Base-by-base conservation (phyloP, 805 yeast species). In the Sugiyamaella smithiae region DNA sequence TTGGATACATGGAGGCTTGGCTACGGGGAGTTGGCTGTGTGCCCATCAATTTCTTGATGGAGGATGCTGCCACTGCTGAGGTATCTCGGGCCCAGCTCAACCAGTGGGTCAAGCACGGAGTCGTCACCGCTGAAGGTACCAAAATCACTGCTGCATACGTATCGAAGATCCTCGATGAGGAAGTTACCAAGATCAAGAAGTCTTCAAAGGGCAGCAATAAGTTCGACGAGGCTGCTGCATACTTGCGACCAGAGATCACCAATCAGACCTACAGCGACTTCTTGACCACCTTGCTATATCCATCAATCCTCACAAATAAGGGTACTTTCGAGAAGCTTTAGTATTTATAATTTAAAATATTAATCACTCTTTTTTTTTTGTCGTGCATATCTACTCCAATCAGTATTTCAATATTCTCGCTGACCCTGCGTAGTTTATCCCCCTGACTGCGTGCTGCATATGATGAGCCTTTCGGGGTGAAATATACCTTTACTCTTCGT, bases 1-100 rank as follows among this genome's bases (percentile, higher is more conserved):
- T 83, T 52, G 78, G 83, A 20, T 82, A 82, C 68, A 80, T 81
- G 70, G 87, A 81, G 69, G 86, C 86, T 29, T 82, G 87, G 87
- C 77, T 82, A 59, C 72, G 85, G 52, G 84, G 84, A 47, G 68
- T 78, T 50, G 88, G 88, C 8, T 81, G 86, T 66, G 86, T 82
- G 48, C 87, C 88, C 54, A 82, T 82, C 68, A 80, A 83, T 73
- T 80, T 74, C 67, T 71, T 82, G 67, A 82, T 82, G 88, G 88
- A 82, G 69, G 88, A 82, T 60, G 88, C 88, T 28, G 88, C 87
- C 45, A 82, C 87, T 48, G 88, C 87, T 45, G 88, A 82, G 66
- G 87, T 82, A n/a, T 81, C 85, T 24, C 75, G 88, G 60, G 74
- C 83, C 28, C 85, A 80, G 68, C 75, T 82, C 58, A 78, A 84